Conservation (phyloP, 352 stramenopile genomes). For the Pythium monospermum region DNA sequence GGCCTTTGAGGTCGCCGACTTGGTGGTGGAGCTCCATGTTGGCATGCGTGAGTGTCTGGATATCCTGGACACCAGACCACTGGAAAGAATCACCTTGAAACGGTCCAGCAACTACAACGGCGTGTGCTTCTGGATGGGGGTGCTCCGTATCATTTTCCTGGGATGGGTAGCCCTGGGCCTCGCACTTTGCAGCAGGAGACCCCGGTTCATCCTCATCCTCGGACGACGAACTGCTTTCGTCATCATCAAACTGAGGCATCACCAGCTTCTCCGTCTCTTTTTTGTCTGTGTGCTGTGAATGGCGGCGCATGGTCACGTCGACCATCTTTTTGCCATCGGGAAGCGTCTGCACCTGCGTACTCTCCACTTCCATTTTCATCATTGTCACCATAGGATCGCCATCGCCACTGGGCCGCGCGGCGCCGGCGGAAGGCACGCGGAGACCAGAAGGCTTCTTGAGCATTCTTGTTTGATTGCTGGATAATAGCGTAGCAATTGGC, state of each 20-base stretch:
- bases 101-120: background rate
- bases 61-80: constrained; percentile 45
- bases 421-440: no score
- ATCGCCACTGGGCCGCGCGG: no score
- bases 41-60: constrained; percentile 60
- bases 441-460: no score
- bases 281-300: background rate
- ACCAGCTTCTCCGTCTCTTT: constrained; percentile 33
- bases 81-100: constrained; percentile 33
- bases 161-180: background rate
- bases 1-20: constrained; percentile 41
- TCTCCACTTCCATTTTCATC: constrained; percentile 67
- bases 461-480: no score
- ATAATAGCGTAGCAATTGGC: no score
- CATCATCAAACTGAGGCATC: constrained; percentile 67
- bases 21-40: constrained; percentile 43
- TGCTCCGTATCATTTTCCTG: constrained; percentile 14
- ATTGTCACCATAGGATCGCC: no score
- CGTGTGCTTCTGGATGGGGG: no score
- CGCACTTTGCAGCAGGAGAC: background rate
- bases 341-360: constrained; percentile 30
- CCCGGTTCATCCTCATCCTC: constrained; percentile 21
- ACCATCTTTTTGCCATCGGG: constrained; percentile 49
- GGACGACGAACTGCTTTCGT: constrained; percentile 42
- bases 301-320: constrained; percentile 42